phyloP scores from a whole-genome alignment of 352 stramenopile species.

The Phytophthora podocarpi region DNA sequence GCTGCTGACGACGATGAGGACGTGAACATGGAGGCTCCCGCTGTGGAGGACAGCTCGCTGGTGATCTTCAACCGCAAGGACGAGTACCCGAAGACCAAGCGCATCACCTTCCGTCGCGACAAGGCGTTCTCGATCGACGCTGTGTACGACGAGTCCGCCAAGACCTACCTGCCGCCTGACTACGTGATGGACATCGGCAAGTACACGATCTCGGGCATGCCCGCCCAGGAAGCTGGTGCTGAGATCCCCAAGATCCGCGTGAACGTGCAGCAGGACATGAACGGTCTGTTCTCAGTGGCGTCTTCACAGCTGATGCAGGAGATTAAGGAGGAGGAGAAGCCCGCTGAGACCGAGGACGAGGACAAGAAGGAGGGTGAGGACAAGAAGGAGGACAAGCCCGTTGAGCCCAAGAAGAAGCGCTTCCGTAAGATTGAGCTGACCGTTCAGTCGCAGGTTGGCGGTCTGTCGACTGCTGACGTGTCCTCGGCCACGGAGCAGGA shows the following conservation, averaged over 20 bases:
- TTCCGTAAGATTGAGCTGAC: slow-evolving; percentile 91
- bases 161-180: slow-evolving; percentile 64
- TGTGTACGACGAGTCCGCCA: slow-evolving; percentile 87
- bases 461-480: slow-evolving; percentile 66
- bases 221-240: slow-evolving; percentile 62
- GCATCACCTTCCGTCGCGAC: slow-evolving; percentile 94
- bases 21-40: slow-evolving; percentile 70
- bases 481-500: slow-evolving; percentile 87
- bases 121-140: slow-evolving; percentile 94
- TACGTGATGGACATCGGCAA: slow-evolving; percentile 88
- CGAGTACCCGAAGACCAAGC: slow-evolving; percentile 97
- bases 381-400: slow-evolving; percentile 78
- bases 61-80: slow-evolving; percentile 96
- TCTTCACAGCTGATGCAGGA: slow-evolving; percentile 98
- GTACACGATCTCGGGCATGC: slow-evolving; percentile 93
- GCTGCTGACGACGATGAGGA: slow-evolving; percentile 84
- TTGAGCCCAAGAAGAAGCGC: slow-evolving; percentile 94
- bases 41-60: slow-evolving; percentile 77
- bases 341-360: slow-evolving; percentile 56
- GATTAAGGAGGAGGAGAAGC: slow-evolving; percentile 90
- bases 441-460: slow-evolving; percentile 65
- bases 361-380: slow-evolving; percentile 63
- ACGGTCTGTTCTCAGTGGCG: slow-evolving; percentile 95
- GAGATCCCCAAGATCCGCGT: slow-evolving; percentile 94
- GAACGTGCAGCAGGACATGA: slow-evolving; percentile 98